Conservation (phyloP, 176 grass and related monocot genomes). For the Sorghum bicolor region Sorghum_bicolor_NCBIv3 NC_012871.2:72562001-72562500, state of each 20-base stretch:
- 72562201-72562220: neutral
- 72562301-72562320: neutral
- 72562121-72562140: neutral
- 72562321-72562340: neutral
- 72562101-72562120: neutral
- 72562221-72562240: neutral
- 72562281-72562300: neutral
- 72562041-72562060: neutral
- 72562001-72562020: neutral
- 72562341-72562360: neutral
- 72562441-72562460: neutral
- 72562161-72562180: neutral
- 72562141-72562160: neutral
- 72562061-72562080: neutral
- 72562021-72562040: neutral
- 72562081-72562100: neutral
- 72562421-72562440: neutral
- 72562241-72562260: neutral
- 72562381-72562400: neutral
- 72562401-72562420: neutral
- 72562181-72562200: neutral
- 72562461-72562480: neutral
- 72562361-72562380: neutral
- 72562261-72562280: neutral
- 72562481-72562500: neutral